Evolutionary conservation across 2,329 filamentous ascomycete genomes (phyloP).

Genomic region (Shiraia sp.): DNA sequence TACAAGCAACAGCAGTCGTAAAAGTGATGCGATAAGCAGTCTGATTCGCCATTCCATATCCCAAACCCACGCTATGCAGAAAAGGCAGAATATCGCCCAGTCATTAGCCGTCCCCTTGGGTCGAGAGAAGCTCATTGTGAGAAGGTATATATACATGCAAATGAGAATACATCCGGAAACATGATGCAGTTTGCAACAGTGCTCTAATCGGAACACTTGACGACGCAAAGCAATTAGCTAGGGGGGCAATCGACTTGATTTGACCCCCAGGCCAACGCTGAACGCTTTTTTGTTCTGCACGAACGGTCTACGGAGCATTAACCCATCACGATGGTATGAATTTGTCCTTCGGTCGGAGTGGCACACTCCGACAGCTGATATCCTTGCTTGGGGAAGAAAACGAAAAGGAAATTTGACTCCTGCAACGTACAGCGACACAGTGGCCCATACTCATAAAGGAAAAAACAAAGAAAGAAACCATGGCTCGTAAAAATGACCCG

Average conservation of each 20-base stretch:
- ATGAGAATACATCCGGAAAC: conserved; percentile 16
- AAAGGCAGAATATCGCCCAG: conserved; percentile 37
- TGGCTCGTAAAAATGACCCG: conserved; percentile 14
- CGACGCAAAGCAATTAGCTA: too few relatives aligned
- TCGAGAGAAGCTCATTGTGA: conserved; percentile 13
- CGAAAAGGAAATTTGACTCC: conserved; percentile 14
- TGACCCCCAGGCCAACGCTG: too few relatives aligned
- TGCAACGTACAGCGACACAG: conserved; percentile 19
- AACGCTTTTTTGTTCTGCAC: too few relatives aligned
- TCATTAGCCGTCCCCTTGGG: conserved; percentile 33
- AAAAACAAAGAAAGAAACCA: conserved; percentile 15
- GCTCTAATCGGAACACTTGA: too few relatives aligned
- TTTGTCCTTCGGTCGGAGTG: too few relatives aligned
- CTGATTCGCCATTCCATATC: conserved; percentile 16
- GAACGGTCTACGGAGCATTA: too few relatives aligned
- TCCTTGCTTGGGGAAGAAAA: conserved; percentile 3
- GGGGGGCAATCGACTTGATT: too few relatives aligned
- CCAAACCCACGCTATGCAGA: conserved; percentile 33
- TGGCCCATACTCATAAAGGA: conserved; percentile 12
- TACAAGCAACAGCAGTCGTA: conserved; percentile 1
- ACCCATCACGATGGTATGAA: too few relatives aligned
- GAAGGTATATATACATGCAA: conserved; percentile 43
- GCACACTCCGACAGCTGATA: too few relatives aligned
- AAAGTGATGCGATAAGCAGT: conserved; percentile 10
- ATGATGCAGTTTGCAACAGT: too few relatives aligned